These are phyloP conservation scores for Aspergillus proliferans DNA, from an alignment of 2,329 filamentous ascomycete genomes.

Conservation along the genomic window DNA sequence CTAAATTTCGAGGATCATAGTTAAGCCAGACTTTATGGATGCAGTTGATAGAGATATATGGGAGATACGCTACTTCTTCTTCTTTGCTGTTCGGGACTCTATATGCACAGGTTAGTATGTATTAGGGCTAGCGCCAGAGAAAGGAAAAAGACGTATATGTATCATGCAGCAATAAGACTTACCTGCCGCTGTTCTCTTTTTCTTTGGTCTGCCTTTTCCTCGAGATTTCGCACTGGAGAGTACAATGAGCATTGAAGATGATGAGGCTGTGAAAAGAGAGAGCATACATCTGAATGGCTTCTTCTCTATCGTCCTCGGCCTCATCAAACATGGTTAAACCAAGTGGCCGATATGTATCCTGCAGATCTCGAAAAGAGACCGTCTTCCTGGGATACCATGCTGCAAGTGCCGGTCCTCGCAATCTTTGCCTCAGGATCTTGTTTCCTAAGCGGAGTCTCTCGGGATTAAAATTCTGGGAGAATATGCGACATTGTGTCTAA, in stretches of 20 bases:
- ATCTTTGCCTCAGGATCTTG: conserved; percentile 81
- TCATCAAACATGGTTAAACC: conserved; percentile 67
- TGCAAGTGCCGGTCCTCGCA: conserved; percentile 74
- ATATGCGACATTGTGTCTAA: conserved; percentile 84
- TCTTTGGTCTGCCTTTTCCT: conserved; percentile 85
- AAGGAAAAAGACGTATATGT: background rate
- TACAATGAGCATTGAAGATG: conserved; percentile 1
- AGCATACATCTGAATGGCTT: conserved; percentile 55
- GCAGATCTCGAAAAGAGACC: conserved; percentile 66
- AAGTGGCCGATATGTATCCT: conserved; percentile 59
- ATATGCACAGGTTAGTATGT: background rate
- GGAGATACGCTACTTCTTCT: conserved; percentile 16
- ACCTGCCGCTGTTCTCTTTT: conserved; percentile 61
- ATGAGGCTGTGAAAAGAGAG: background rate
- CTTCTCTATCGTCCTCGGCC: conserved; percentile 69
- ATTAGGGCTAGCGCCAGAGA: conserved; percentile 1
- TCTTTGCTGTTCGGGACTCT: conserved; percentile 21
- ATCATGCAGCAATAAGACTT: conserved; percentile 6
- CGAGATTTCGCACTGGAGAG: conserved; percentile 60
- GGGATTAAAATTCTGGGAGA: conserved; percentile 87
- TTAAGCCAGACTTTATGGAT: background rate
- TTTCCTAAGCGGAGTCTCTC: conserved; percentile 75
- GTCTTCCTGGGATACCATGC: conserved; percentile 81
- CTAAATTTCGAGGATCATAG: too few species aligned
- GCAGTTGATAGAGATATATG: background rate